These are phyloP conservation scores for Zymoseptoria crescenta DNA, from an alignment of 2,329 filamentous ascomycete species.

Conservation along the genomic window DNA sequence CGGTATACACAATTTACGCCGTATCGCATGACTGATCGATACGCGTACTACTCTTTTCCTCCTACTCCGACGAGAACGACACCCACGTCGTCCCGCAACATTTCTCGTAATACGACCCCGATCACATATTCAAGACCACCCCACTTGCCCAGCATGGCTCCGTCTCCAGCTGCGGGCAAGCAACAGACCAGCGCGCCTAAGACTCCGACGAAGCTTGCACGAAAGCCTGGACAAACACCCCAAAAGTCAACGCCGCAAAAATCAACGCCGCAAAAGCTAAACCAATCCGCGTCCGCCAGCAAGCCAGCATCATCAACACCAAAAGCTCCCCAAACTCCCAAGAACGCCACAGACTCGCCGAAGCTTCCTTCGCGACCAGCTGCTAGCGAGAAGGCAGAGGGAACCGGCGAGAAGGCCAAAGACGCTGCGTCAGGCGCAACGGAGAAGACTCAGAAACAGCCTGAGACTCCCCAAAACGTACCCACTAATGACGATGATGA, in stretches of 20 bases:
- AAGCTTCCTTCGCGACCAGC: conserved; percentile 27
- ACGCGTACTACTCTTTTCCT: conserved; percentile 47
- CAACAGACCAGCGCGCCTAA: conserved; percentile 35
- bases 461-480: conserved; percentile 27
- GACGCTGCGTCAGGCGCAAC: conserved; percentile 21
- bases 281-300: conserved; percentile 28
- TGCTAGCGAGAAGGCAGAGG: conserved; percentile 34
- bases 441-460: conserved; percentile 32
- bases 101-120: conserved; percentile 23
- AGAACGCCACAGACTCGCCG: conserved; percentile 31
- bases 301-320: conserved; percentile 23
- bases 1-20: conserved; percentile 8
- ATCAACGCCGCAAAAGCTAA: conserved; percentile 32
- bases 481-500: conserved; percentile 24
- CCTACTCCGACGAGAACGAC: conserved; percentile 41
- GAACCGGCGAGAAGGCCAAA: conserved; percentile 22
- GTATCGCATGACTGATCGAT: conserved; percentile 42
- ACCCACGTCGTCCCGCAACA: conserved; percentile 28
- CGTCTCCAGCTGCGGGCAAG: conserved; percentile 45
- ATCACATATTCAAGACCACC: conserved; percentile 23
- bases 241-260: conserved; percentile 4
- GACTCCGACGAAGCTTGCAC: conserved; percentile 45
- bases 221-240: conserved; percentile 21
- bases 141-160: conserved; percentile 35
- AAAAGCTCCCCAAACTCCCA: conserved; percentile 24